phyloP scores from a whole-genome alignment of 192 early-diverging fungal genomes.

The Entomortierella lignicola region DNA sequence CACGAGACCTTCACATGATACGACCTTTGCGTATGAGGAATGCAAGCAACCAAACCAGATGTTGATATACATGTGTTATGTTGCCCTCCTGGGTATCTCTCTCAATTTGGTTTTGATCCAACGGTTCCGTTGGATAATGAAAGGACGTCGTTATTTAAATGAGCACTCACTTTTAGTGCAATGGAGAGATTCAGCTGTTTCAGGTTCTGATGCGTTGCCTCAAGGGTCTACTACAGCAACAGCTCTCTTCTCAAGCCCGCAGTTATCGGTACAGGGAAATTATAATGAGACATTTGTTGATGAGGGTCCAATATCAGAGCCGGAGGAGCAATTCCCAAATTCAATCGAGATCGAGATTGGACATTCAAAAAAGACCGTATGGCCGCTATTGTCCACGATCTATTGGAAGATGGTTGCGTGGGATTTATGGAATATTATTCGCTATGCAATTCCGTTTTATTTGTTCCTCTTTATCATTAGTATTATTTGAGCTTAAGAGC shows the following conservation, averaged over 20 bases:
- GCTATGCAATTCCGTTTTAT: constrained; percentile 33
- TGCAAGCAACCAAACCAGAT: constrained; percentile 80
- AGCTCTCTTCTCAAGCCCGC: neutral
- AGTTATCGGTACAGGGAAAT: too few relatives aligned
- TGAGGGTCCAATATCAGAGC: too few relatives aligned
- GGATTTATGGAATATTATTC: constrained; percentile 31
- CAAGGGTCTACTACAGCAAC: constrained; percentile 21
- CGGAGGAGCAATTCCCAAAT: neutral
- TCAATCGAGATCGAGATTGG: neutral
- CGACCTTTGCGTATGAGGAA: constrained; percentile 56
- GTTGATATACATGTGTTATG: constrained; percentile 59
- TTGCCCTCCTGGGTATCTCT: constrained; percentile 13
- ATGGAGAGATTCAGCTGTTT: constrained; percentile 5
- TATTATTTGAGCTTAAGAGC: constrained; percentile 12
- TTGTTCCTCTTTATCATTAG: constrained; percentile 17
- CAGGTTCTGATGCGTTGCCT: neutral
- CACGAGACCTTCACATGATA: constrained; percentile 8
- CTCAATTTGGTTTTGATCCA: constrained; percentile 37
- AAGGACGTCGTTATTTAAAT: neutral
- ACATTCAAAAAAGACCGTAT: neutral
- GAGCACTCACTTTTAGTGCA: constrained; percentile 4
- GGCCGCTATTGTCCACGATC: constrained; percentile 11
- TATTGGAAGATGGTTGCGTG: constrained; percentile 34
- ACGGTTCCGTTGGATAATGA: constrained; percentile 26
- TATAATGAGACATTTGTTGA: neutral